Evolutionary conservation across 345 rosid genomes (phyloP).

Genomic region (Populus simonii): DNA sequence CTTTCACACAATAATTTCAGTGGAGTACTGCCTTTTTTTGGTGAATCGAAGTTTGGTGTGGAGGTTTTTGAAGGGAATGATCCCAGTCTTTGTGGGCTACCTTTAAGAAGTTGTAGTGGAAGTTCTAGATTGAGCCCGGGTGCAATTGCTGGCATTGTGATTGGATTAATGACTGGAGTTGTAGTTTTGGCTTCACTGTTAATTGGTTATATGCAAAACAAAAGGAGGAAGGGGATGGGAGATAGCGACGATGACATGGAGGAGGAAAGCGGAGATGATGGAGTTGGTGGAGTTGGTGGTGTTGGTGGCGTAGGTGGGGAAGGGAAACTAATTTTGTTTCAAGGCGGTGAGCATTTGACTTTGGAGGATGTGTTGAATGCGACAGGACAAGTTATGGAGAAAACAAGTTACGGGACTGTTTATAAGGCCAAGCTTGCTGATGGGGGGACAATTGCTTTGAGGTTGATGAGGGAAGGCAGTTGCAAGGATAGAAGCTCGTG

Average conservation of each 20-base stretch:
- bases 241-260: constrained; percentile 75
- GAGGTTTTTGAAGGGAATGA: constrained; percentile 76
- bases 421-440: constrained; percentile 94
- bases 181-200: constrained; percentile 81
- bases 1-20: constrained; percentile 90
- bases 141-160: constrained; percentile 92
- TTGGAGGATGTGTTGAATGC: constrained; percentile 94
- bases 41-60: constrained; percentile 55
- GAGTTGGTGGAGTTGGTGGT: constrained; percentile 41
- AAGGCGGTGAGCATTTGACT: constrained; percentile 94
- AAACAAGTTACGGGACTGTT: constrained; percentile 87
- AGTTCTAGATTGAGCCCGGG: constrained; percentile 69
- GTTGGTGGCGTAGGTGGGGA: constrained; percentile 37
- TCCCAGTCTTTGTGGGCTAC: constrained; percentile 82
- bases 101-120: constrained; percentile 61
- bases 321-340: constrained; percentile 84
- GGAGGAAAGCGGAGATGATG: constrained; percentile 61
- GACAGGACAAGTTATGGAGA: constrained; percentile 95
- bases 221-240: constrained; percentile 54
- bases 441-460: constrained; percentile 91
- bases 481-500: constrained; percentile 79
- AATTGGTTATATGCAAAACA: constrained; percentile 86
- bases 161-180: constrained; percentile 84
- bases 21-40: constrained; percentile 71
- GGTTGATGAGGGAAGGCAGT: constrained; percentile 92